phyloP scores from a whole-genome alignment of 352 stramenopile genomes.

The Phytophthora fragariaefolia region DNA sequence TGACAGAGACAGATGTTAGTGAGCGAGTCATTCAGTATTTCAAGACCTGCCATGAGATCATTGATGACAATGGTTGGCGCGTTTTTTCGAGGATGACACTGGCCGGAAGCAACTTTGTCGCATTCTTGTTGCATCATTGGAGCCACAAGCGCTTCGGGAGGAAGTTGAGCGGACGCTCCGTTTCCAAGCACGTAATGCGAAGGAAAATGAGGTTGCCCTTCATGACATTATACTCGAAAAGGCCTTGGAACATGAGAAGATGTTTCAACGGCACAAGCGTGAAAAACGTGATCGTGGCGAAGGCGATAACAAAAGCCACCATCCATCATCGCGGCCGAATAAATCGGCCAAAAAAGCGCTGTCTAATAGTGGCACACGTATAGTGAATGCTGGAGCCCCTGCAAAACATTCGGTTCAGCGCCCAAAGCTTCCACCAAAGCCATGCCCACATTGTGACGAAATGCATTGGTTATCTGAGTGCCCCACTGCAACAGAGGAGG shows the following conservation, averaged over 20 bases:
- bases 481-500: neutral
- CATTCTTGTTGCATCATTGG: constrained; percentile 3
- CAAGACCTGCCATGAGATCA: neutral
- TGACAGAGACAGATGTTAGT: neutral
- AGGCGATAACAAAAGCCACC: neutral
- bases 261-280: neutral
- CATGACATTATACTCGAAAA: constrained; percentile 3
- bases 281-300: neutral
- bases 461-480: neutral
- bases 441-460: neutral
- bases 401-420: neutral
- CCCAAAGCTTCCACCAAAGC: neutral
- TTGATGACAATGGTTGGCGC: neutral
- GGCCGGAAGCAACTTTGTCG: neutral
- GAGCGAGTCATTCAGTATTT: constrained; percentile 9
- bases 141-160: constrained; percentile 1
- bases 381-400: neutral
- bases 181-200: constrained; percentile 2
- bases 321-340: too few species aligned
- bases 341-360: too few species aligned
- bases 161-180: neutral
- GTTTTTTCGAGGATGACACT: neutral
- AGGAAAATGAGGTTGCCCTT: neutral
- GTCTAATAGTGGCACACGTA: too few species aligned
- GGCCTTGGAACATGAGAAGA: neutral